These are phyloP conservation scores for Cystofilobasidium macerans DNA, from an alignment of 768 basidiomycete genomes.

Conservation along the genomic window DNA sequence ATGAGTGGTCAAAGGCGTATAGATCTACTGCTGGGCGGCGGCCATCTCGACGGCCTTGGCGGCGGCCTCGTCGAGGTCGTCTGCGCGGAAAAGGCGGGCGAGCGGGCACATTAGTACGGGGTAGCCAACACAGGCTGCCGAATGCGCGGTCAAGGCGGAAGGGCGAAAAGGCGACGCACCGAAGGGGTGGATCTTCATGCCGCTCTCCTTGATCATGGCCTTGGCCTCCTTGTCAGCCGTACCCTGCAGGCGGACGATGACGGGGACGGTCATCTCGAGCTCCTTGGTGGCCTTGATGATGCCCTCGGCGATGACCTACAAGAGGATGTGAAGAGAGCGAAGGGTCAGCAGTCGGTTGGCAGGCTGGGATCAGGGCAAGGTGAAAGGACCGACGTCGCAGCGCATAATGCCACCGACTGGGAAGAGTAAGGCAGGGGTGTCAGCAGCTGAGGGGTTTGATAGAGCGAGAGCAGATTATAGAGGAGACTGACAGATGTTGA, in stretches of 20 bases:
- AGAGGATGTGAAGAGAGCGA: too few relatives aligned
- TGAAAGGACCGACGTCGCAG: slow-evolving; percentile 54
- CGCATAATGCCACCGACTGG: slow-evolving; percentile 77
- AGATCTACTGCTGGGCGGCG: neutral
- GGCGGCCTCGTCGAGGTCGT: slow-evolving; percentile 84
- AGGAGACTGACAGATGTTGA: slow-evolving; percentile 69
- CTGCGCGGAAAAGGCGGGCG: slow-evolving; percentile 36
- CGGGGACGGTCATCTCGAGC: slow-evolving; percentile 66
- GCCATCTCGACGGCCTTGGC: slow-evolving; percentile 41
- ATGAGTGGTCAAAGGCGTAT: neutral
- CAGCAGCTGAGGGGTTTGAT: neutral
- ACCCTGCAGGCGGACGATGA: slow-evolving; percentile 90
- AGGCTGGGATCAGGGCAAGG: neutral
- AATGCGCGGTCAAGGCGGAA: neutral
- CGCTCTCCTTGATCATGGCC: slow-evolving; percentile 75
- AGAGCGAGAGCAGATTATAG: slow-evolving; percentile 39
- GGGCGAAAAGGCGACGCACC: slow-evolving; percentile 28
- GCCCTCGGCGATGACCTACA: slow-evolving; percentile 46
- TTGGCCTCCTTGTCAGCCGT: slow-evolving; percentile 25
- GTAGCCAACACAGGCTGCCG: too few relatives aligned
- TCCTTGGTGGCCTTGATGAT: slow-evolving; percentile 97
- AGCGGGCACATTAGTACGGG: neutral
- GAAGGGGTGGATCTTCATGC: slow-evolving; percentile 83
- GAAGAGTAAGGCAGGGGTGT: neutral
- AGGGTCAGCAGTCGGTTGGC: neutral